Conservation (phyloP, 257 asterid genomes). For the Nicotiana noctiflora region DNA sequence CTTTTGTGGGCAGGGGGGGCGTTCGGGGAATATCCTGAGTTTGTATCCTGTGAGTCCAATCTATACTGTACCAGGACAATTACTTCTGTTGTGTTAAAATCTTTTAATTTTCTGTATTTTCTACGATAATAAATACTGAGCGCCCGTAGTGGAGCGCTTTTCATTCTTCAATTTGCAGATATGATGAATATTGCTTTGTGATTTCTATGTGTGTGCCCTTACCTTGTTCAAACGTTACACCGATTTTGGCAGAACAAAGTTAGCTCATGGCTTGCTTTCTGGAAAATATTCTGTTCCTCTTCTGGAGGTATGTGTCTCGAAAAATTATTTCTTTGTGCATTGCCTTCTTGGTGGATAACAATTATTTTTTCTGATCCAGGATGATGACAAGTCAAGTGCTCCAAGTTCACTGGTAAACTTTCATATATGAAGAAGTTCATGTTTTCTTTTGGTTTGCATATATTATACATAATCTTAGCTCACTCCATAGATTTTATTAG, state of each 20-base stretch:
- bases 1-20: too few species aligned
- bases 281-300: slow-evolving; percentile 82
- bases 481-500: neutral
- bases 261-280: slow-evolving; percentile 95
- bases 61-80: too few species aligned
- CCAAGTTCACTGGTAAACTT: slow-evolving; percentile 2
- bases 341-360: slow-evolving; percentile 6
- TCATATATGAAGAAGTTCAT: neutral
- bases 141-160: neutral
- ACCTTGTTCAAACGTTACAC: slow-evolving; percentile 8
- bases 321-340: neutral
- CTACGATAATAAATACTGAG: neutral
- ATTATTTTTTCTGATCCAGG: slow-evolving; percentile 25
- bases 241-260: slow-evolving; percentile 58
- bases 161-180: neutral
- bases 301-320: slow-evolving; percentile 42
- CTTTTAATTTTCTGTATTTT: too few species aligned
- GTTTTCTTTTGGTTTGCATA: neutral
- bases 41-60: too few species aligned
- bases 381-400: slow-evolving; percentile 33
- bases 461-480: neutral
- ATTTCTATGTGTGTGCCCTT: neutral
- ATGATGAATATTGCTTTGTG: neutral
- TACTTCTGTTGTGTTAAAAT: too few species aligned
- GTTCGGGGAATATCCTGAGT: too few species aligned